Base-by-base conservation (phyloP, 2,329 filamentous ascomycete genomes). In the Pestalotiopsis sp. region DNA sequence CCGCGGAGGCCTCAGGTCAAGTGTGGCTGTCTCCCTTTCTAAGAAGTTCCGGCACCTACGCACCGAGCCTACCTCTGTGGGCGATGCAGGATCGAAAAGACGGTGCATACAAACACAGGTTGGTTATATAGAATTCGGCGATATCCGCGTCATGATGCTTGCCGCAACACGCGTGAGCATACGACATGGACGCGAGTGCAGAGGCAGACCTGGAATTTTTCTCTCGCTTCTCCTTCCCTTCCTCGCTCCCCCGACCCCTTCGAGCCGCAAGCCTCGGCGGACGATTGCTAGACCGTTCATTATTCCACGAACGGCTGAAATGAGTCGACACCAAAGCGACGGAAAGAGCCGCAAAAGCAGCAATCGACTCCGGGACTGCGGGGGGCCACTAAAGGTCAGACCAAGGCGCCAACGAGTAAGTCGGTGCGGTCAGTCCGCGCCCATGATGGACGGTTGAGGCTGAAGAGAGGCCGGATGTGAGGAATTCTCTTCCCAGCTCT, bases 341-440 rank as follows among this genome's bases (percentile, higher is more conserved):
- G 66, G 66, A 62, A 45, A 45, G 60, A 59, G 38, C 60, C 49
- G 58, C 36, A 64, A 68, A 25, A 64, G 41, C 45, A 64, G 66
- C 45, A 68, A 68, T 45, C 56, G 23, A 62, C 45, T 63, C 60
- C 60, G 39, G n/a, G 27, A n/a, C 31, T 41, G 66, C 66, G 66
- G 66, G 66, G 60, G 45, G n/a, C 38, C 60, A 49, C 60, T 68
- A 68, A 36, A 60, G 36, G 39, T n/a, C 59, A 61, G 39, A 11
- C 58, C 27, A 27, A 45, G 45, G 6, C 27, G 58, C 13, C 23
- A 23, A 41, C 59, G 45, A 39, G 45, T 62, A 39, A 62, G 60
- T 38, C 66, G 20, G 17, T n/a, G 7, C 45, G 31, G 31, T 36
- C 31, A 36, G 31, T 36, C 31, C 31, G 31, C 31, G 31, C 31